These are phyloP conservation scores for Hypomontagnella submonticulosa DNA, from an alignment of 495 filamentous ascomycete species.

Conservation along the genomic window DNA sequence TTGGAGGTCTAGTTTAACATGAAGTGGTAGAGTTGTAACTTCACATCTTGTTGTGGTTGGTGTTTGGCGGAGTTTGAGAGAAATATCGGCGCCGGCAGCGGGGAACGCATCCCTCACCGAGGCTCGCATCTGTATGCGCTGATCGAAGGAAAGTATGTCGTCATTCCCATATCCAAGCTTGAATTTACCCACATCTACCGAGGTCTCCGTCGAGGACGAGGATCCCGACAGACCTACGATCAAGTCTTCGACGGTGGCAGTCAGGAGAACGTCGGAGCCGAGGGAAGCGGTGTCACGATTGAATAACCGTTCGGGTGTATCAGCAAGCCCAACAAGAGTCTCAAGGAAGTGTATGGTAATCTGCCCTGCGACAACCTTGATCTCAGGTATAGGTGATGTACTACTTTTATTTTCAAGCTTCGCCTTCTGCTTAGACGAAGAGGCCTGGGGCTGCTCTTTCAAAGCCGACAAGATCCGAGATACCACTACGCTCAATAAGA, in stretches of 20 bases:
- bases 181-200: constrained; percentile 71
- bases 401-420: constrained; percentile 38
- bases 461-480: constrained; percentile 63
- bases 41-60: constrained; percentile 66
- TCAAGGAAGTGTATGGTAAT: constrained; percentile 74
- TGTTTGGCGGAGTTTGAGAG: constrained; percentile 66
- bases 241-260: constrained; percentile 59
- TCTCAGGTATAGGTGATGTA: constrained; percentile 47
- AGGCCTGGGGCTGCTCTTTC: constrained; percentile 41
- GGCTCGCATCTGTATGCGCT: constrained; percentile 72
- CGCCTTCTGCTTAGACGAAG: constrained; percentile 35
- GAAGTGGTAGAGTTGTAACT: constrained; percentile 84
- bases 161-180: constrained; percentile 77
- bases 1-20: constrained; percentile 80
- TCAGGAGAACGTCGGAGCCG: constrained; percentile 61
- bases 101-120: constrained; percentile 72
- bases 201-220: constrained; percentile 51
- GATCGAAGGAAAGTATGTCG: constrained; percentile 78
- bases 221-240: constrained; percentile 49
- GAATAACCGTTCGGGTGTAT: constrained; percentile 53
- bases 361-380: constrained; percentile 64
- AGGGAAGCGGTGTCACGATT: constrained; percentile 45
- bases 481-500: constrained; percentile 70
- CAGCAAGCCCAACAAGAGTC: constrained; percentile 62
- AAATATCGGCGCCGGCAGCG: constrained; percentile 71